Evolutionary conservation across 495 filamentous ascomycete genomes (phyloP), one percentile per base, ranked within the genome.

Genomic region (Evansstolkia leycettana): DNA sequence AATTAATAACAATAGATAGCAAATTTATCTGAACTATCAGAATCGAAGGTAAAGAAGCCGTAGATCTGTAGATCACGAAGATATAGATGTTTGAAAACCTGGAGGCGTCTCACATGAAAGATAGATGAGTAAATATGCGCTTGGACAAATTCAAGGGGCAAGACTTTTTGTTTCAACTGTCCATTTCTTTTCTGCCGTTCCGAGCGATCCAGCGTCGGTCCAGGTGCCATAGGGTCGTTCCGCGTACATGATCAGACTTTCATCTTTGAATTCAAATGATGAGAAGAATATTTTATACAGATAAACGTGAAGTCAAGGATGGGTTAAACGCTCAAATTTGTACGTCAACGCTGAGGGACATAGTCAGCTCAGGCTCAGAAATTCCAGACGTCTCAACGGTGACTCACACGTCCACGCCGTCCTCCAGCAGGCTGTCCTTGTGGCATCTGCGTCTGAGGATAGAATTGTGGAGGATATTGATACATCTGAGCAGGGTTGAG

Each of bases 391-490:
- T 23, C 17, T 14, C 27, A 34, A 29, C 33, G 42, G 36, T 38
- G 33, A 55, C 59, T 65, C 46, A 64, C 61, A 46, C 67, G 62
- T 57, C 62, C 68, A 52, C 65, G 65, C 50, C 68, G 58, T 34
- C 64, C 67, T 45, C 61, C 60, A 44, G 54, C 49, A 37, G 59
- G 43, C 52, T 69, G 62, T 42, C 62, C 52, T 43, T 58, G 61
- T 37, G 58, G 54, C 25, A 55, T 44, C 43, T 66, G 65, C 41
- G 65, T 45, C 48, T 64, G 65, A 17, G 57, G 38, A 44, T 65
- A 67, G 45, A 56, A 71, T 44, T 68, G 65, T 34, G 67, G 58
- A 41, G 66, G 59, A 47, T 69, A 71, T 46, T 65, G 65, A 46
- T 69, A 69, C 65, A 72, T 64, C 48, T 64, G 55, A 41, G 57